Base-by-base conservation (phyloP, 1,139 yeast species). In the Magnusiomyces clavatus region DNA sequence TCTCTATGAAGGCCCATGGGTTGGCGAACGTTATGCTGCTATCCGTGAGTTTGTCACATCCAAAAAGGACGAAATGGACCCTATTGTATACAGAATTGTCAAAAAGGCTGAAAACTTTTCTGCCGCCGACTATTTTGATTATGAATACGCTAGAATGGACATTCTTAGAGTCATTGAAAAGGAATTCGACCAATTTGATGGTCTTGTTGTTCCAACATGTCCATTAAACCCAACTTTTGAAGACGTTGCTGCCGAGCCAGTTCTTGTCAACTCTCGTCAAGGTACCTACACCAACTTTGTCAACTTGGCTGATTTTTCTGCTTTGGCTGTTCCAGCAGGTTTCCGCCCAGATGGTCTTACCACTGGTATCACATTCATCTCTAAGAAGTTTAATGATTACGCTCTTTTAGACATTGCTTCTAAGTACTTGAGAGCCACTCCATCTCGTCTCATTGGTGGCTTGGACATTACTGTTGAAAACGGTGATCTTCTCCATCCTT, bases 1-100 rank as follows among this genome's bases (percentile, higher is more conserved):
- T 64, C 77, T 92, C 45, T 92, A 92, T 67, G 97, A 90, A 63
- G 98, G 98, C 53, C 87, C 97, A n/a, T 92, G 98, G 98, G 97
- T 92, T 11, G 86, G 95, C 31, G 98, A 92, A 72, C 80, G 98
- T 60, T 89, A 82, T 70, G 80, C 88, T 57, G 96, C 96, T 17
- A 78, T 82, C 42, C 78, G 80, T 60, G 86, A 83, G 42, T 86
- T 89, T 63, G 75, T 86, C 53, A 77, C 75, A n/a, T 72, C 86
- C 17, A 77, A 81, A 60, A 87, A 92, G 37, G 77, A 72, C 46
- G 74, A 77, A 43, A 73, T 90, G 63, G 96, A 92, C 67, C 94
- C 95, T 46, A 85, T 88, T 8, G 97, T 90, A n/a, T 68, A 75
- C 46, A 68, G 75, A 37, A 88, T 92, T 64, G 83, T 92, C 60